Evolutionary conservation across 176 grass and related monocot genomes (phyloP).

Genomic region (Musa itinerans): DNA sequence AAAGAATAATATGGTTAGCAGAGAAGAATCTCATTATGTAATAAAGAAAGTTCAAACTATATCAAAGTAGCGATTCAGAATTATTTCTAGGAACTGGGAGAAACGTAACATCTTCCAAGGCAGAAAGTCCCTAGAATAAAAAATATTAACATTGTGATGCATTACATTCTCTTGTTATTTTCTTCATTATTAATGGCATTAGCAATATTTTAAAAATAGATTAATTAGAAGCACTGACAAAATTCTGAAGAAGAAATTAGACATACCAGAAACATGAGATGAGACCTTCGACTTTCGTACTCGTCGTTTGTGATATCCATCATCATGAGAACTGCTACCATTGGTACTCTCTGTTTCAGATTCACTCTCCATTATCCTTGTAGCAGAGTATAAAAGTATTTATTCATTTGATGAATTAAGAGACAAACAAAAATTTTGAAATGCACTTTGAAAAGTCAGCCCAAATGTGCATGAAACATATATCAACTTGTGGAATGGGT

Average conservation of each 20-base stretch:
- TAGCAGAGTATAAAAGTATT: constrained; percentile 16
- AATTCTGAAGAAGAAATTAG: constrained; percentile 7
- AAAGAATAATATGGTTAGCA: not conserved
- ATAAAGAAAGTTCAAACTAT: no score
- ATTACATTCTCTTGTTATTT: not conserved
- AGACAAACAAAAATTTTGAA: not conserved
- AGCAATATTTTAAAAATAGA: not conserved
- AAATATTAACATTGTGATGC: not conserved
- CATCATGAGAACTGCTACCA: constrained; percentile 47
- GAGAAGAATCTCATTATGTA: no score
- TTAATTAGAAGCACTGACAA: not conserved
- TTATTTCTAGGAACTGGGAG: no score
- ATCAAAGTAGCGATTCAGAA: no score
- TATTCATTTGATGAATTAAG: not conserved
- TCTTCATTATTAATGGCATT: not conserved
- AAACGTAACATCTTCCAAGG: no score
- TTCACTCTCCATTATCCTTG: constrained; percentile 43
- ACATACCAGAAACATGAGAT: constrained; percentile 67
- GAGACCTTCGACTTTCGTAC: constrained; percentile 46
- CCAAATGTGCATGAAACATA: not conserved
- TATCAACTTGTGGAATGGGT: not conserved
- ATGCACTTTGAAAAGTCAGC: not conserved
- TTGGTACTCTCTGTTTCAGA: constrained; percentile 40
- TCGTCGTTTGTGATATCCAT: constrained; percentile 39
- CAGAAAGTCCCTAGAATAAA: no score